Evolutionary conservation across 116 monocot species (phyloP).

Genomic region (Cymodocea nodosa): DNA sequence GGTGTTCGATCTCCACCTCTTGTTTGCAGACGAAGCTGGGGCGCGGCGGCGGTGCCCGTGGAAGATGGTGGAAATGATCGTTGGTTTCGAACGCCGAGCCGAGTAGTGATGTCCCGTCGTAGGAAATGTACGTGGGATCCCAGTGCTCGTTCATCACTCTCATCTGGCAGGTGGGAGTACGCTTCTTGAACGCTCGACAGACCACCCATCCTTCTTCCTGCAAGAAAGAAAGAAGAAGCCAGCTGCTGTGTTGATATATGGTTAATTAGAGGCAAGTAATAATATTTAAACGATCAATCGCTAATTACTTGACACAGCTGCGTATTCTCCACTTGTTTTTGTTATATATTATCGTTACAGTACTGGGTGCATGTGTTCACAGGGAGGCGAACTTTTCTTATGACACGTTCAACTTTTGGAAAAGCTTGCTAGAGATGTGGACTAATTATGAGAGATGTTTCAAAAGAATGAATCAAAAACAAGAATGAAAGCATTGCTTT

Average conservation of each 20-base stretch:
- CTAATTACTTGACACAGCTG: too few species aligned
- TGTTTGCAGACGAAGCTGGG: conserved; percentile 32
- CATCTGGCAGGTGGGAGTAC: conserved; percentile 23
- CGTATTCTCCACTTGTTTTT: too few species aligned
- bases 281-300: too few species aligned
- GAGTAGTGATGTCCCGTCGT: conserved; percentile 5
- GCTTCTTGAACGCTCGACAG: conserved; percentile 93
- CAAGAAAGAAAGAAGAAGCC: not conserved
- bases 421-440: not conserved
- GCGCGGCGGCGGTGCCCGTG: conserved; percentile 1
- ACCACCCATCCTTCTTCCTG: conserved; percentile 99
- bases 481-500: not conserved
- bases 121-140: conserved; percentile 23
- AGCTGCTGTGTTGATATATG: too few species aligned
- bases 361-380: too few species aligned
- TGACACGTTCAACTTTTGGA: not conserved
- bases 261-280: too few species aligned
- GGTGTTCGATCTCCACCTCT: conserved; percentile 35
- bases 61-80: conserved; percentile 10
- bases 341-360: too few species aligned
- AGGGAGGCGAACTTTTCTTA: too few species aligned
- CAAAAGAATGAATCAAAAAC: not conserved
- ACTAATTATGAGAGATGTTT: not conserved
- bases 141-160: conserved; percentile 24
- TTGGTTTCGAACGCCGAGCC: conserved; percentile 2